Evolutionary conservation across 2,329 filamentous ascomycete genomes (phyloP).

Genomic region (Trichophyton rubrum): DNA sequence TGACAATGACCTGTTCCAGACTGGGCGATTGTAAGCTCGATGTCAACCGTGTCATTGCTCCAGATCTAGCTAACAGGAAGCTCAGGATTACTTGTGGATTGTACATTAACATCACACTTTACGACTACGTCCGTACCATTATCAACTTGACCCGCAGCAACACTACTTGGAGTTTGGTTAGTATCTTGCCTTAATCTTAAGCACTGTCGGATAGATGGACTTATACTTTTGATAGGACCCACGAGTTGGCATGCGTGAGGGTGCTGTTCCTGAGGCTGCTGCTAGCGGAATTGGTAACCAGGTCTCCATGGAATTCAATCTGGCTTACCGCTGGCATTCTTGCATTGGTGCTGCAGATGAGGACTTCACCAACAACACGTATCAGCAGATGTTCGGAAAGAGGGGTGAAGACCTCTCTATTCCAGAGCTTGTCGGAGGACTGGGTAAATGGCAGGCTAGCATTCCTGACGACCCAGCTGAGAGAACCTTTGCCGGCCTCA

Average conservation of each 20-base stretch:
- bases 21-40: constrained; percentile 20
- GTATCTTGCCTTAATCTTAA: background rate
- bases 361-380: constrained; percentile 56
- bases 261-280: constrained; percentile 17
- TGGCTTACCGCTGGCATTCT: constrained; percentile 48
- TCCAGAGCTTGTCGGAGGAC: constrained; percentile 32
- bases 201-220: background rate
- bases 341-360: constrained; percentile 57
- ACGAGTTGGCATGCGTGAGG: constrained; percentile 23
- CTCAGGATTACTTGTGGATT: constrained; percentile 20
- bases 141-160: constrained; percentile 30
- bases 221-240: constrained; percentile 22
- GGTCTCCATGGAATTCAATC: constrained; percentile 41
- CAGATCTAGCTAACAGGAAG: constrained; percentile 4
- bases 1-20: constrained; percentile 27
- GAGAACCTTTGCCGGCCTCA: constrained; percentile 49
- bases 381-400: constrained; percentile 24
- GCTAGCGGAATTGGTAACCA: constrained; percentile 39
- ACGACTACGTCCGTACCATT: constrained; percentile 25
- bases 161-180: constrained; percentile 30
- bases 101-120: constrained; percentile 25
- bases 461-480: constrained; percentile 50
- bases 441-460: constrained; percentile 44
- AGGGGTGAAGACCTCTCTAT: constrained; percentile 13
- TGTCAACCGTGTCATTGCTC: background rate